A percentile compares a stretch with the other conserved stretches of the same genome.
Conservation (phyloP, 208 protist genomes). For the Trypanosoma mega region DNA sequence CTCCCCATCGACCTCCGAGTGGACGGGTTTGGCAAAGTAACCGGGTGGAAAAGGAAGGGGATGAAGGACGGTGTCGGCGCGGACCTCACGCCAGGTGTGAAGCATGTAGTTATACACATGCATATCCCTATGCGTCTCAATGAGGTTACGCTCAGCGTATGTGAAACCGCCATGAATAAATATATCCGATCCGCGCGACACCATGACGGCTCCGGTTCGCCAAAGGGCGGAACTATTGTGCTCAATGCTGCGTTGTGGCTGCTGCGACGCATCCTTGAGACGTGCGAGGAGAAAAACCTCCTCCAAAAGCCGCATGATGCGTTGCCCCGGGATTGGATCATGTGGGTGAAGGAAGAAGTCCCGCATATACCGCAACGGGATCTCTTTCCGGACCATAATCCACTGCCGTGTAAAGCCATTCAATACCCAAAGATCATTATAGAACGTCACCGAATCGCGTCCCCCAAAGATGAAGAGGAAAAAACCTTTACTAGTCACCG, state of each 20-base stretch:
- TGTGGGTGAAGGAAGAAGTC: slow-evolving; percentile 39
- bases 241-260: slow-evolving; percentile 15
- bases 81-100: slow-evolving; percentile 48
- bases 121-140: slow-evolving; percentile 51
- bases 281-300: no score
- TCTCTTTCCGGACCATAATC: slow-evolving; percentile 56
- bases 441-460: slow-evolving; percentile 49
- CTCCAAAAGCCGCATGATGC: slow-evolving; percentile 23
- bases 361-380: slow-evolving; percentile 32
- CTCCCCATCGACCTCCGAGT: slow-evolving; percentile 15
- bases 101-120: slow-evolving; percentile 52
- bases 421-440: slow-evolving; percentile 75
- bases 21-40: slow-evolving; percentile 26
- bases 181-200: slow-evolving; percentile 33
- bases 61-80: slow-evolving; percentile 16
- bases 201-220: slow-evolving; percentile 60
- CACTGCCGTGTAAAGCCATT: slow-evolving; percentile 53
- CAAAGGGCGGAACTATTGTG: slow-evolving; percentile 48
- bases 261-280: slow-evolving; percentile 8
- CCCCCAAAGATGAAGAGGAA: slow-evolving; percentile 76
- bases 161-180: slow-evolving; percentile 69
- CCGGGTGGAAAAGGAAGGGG: slow-evolving; percentile 8
- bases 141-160: slow-evolving; percentile 28
- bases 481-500: slow-evolving; percentile 38
- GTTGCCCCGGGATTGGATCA: slow-evolving; percentile 24